Evolutionary conservation across 192 early-diverging fungal species (phyloP).

Genomic region (Lunasporangiospora selenospora): DNA sequence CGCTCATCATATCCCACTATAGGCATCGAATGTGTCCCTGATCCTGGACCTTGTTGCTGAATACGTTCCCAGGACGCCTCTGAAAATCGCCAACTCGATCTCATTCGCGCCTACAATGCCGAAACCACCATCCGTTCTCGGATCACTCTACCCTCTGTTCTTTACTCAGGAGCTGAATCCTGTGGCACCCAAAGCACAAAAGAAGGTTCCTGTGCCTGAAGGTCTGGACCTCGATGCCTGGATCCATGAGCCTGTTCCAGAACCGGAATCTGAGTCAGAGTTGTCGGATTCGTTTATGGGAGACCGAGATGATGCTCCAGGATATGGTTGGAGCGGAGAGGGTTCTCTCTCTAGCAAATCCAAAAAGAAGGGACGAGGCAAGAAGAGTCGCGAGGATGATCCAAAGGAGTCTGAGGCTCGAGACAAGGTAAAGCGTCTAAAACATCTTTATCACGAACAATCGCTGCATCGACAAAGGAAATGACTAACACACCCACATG

Average conservation of each 20-base stretch:
- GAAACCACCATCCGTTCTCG: conserved; percentile 56
- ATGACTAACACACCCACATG: background rate
- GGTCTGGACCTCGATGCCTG: conserved; percentile 84
- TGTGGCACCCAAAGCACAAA: conserved; percentile 89
- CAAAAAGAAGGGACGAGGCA: conserved; percentile 39
- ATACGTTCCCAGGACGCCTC: conserved; percentile 33
- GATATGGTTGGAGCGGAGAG: conserved; percentile 46
- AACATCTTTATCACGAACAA: background rate
- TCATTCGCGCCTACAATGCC: conserved; percentile 32
- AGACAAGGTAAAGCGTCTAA: conserved; percentile 45
- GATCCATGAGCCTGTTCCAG: conserved; percentile 78
- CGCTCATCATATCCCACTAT: conserved; percentile 1
- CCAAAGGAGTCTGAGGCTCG: conserved; percentile 55
- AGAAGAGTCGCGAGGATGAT: conserved; percentile 36
- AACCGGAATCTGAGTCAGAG: conserved; percentile 58
- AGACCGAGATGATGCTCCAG: conserved; percentile 28
- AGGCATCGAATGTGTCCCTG: conserved; percentile 57
- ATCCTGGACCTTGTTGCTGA: conserved; percentile 58
- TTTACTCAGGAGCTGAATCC: conserved; percentile 89
- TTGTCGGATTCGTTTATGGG: conserved; percentile 42
- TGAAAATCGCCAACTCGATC: conserved; percentile 42
- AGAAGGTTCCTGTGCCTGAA: conserved; percentile 87
- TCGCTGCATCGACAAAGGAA: conserved; percentile 1
- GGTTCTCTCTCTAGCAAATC: conserved; percentile 32
- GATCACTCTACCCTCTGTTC: conserved; percentile 70